Percentiles rank a stretch among this genome's conserved stretches.
These are phyloP conservation scores for Acacia concinna DNA, from an alignment of 331 rosid species.

Conservation along the genomic window DNA sequence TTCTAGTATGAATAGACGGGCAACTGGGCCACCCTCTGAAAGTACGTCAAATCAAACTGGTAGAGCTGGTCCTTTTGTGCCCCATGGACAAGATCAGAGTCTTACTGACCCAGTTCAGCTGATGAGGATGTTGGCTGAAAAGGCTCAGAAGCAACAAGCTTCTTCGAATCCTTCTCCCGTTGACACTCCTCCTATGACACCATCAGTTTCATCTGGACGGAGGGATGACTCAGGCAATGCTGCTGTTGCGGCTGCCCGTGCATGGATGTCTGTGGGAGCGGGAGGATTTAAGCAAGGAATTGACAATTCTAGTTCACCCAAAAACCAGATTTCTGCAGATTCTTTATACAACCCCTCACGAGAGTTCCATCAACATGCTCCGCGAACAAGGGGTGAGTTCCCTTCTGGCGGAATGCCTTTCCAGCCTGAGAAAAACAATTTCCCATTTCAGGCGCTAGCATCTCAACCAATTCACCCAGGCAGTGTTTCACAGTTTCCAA, in stretches of 20 bases:
- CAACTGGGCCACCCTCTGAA: slow-evolving; percentile 50
- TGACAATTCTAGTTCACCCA: slow-evolving; percentile 52
- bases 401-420: slow-evolving; percentile 57
- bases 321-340: slow-evolving; percentile 61
- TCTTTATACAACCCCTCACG: slow-evolving; percentile 60
- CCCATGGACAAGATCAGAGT: slow-evolving; percentile 56
- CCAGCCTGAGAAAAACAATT: slow-evolving; percentile 59
- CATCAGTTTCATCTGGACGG: slow-evolving; percentile 52
- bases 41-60: slow-evolving; percentile 44
- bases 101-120: slow-evolving; percentile 56
- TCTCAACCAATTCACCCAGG: slow-evolving; percentile 50
- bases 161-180: slow-evolving; percentile 46
- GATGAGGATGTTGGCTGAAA: slow-evolving; percentile 59
- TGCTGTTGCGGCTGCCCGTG: slow-evolving; percentile 76
- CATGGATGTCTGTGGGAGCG: slow-evolving; percentile 89
- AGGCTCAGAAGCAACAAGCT: slow-evolving; percentile 63
- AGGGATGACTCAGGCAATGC: slow-evolving; percentile 68
- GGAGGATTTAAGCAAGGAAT: slow-evolving; percentile 67
- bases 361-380: slow-evolving; percentile 60
- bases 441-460: slow-evolving; percentile 54
- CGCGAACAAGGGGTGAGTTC: slow-evolving; percentile 54
- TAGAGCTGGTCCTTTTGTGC: slow-evolving; percentile 45
- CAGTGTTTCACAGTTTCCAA: slow-evolving; percentile 48
- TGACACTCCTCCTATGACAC: slow-evolving; percentile 44
- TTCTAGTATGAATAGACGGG: slow-evolving; percentile 40